These are phyloP conservation scores for Ceratobasidium sp. DNA, from an alignment of 1,284 basidiomycete species.

Conservation along the genomic window DNA sequence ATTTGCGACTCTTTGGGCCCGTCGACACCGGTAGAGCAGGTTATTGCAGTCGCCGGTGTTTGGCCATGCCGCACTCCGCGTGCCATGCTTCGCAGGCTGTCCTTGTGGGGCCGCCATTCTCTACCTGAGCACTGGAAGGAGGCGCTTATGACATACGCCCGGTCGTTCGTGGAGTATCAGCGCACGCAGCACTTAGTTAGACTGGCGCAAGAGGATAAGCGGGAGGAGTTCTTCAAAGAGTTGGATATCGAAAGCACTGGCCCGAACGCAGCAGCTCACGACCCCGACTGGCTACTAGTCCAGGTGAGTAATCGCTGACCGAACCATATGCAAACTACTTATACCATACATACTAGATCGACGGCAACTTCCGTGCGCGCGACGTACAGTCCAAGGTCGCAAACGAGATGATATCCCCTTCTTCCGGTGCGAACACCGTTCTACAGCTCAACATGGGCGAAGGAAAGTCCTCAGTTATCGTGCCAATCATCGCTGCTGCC, in stretches of 20 bases:
- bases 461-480: constrained; percentile 65
- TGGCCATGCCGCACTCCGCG: constrained; percentile 33
- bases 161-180: constrained; percentile 1
- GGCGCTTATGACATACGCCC: constrained; percentile 12
- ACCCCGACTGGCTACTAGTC: constrained; percentile 20
- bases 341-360: constrained; percentile 54
- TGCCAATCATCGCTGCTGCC: constrained; percentile 57
- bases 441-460: constrained; percentile 71
- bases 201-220: not conserved
- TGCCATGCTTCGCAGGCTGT: not conserved
- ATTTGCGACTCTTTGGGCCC: constrained; percentile 1
- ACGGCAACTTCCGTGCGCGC: constrained; percentile 59
- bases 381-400: constrained; percentile 59
- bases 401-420: constrained; percentile 61
- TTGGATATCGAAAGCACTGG: not conserved
- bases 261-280: too few relatives aligned
- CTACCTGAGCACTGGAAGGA: not conserved
- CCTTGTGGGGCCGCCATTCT: not conserved
- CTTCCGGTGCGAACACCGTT: constrained; percentile 53
- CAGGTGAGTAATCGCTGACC: constrained; percentile 18
- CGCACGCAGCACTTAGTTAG: not conserved
- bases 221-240: constrained; percentile 13
- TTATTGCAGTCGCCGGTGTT: constrained; percentile 4
- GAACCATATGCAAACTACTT: not conserved
- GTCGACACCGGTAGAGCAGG: not conserved